Evolutionary conservation across 257 asterid genomes (phyloP).

Genomic region (Jasminum sambac): DNA sequence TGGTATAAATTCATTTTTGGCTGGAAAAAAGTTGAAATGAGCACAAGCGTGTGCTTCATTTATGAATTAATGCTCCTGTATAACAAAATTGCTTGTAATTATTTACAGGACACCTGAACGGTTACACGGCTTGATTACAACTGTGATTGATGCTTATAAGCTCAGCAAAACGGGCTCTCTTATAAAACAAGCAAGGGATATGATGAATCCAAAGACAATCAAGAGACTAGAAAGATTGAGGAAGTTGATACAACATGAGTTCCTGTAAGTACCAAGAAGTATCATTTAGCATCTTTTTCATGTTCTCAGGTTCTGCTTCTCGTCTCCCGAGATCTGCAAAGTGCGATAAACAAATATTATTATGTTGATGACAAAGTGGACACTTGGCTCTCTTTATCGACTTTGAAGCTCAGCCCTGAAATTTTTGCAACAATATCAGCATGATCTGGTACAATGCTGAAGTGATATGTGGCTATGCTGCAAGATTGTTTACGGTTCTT

Average conservation of each 20-base stretch:
- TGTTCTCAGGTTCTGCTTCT: background rate
- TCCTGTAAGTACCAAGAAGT: slow-evolving; percentile 59
- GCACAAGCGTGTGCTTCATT: background rate
- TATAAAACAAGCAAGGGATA: slow-evolving; percentile 74
- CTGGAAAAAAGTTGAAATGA: no score
- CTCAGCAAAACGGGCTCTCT: slow-evolving; percentile 81
- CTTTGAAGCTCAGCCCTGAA: background rate
- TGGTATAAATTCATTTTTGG: no score
- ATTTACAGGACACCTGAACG: slow-evolving; percentile 75
- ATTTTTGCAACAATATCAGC: background rate
- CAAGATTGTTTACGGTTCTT: background rate
- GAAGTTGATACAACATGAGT: slow-evolving; percentile 66
- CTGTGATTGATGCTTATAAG: slow-evolving; percentile 73
- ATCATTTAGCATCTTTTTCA: background rate
- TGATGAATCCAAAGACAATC: slow-evolving; percentile 73
- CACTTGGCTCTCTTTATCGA: background rate
- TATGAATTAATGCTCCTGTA: background rate
- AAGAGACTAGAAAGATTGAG: slow-evolving; percentile 64
- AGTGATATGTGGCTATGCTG: background rate
- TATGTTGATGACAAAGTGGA: background rate
- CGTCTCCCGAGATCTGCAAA: background rate
- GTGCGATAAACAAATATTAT: background rate
- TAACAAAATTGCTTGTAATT: background rate
- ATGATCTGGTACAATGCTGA: background rate
- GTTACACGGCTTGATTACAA: slow-evolving; percentile 63